phyloP scores from a whole-genome alignment of 192 early-diverging fungal genomes.

The Coemansia sp. region DNA sequence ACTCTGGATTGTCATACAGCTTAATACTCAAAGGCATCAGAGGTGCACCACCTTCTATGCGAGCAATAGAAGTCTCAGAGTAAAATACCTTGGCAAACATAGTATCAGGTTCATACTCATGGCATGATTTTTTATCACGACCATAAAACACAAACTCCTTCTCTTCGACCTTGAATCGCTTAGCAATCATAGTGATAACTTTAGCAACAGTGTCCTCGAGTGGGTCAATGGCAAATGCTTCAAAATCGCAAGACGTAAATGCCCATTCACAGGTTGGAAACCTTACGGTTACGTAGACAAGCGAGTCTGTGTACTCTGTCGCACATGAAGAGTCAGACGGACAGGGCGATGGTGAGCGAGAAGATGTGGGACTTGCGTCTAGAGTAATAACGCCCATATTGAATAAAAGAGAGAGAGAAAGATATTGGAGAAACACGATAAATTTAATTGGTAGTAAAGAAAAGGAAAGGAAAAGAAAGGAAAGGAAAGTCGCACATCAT shows the following conservation, averaged over 20 bases:
- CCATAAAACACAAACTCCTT: neutral
- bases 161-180: neutral
- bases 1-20: neutral
- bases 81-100: constrained; percentile 1
- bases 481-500: neutral
- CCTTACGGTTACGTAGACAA: neutral
- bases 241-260: neutral
- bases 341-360: neutral
- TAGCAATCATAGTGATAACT: neutral
- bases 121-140: neutral
- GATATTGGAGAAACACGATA: neutral
- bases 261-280: neutral
- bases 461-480: neutral
- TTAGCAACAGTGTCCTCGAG: neutral
- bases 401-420: neutral
- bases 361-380: neutral
- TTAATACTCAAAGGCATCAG: neutral
- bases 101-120: neutral
- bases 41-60: neutral
- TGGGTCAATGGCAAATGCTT: neutral
- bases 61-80: neutral
- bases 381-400: neutral
- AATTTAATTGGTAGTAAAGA: neutral
- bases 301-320: constrained; percentile 1
- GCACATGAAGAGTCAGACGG: neutral